A percentile compares a stretch with the other conserved stretches of the same genome.
Conservation (phyloP, 768 basidiomycete genomes). For the Tylopilus vinaceipallidus region DNA sequence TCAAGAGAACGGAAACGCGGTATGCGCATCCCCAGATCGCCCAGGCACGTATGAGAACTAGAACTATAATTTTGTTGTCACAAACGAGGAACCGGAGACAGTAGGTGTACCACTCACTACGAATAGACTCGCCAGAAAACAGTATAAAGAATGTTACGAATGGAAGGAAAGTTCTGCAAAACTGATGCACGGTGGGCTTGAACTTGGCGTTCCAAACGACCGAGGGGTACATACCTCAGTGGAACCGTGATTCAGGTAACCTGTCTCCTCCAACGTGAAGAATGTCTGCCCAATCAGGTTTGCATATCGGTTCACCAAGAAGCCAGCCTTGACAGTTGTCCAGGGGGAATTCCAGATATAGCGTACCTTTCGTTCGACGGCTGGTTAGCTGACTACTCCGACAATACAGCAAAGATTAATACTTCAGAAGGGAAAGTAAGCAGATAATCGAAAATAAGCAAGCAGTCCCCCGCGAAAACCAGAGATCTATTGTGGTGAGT, state of each 20-base stretch:
- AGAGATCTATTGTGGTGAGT: not conserved
- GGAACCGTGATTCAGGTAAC: not conserved
- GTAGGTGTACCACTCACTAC: not conserved
- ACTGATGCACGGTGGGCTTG: not conserved
- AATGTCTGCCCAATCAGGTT: constrained; percentile 15
- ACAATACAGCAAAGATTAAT: not conserved
- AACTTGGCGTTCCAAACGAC: not conserved
- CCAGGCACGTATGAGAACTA: constrained; percentile 21
- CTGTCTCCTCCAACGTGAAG: constrained; percentile 3
- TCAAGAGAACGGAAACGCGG: not conserved
- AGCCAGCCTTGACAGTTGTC: constrained; percentile 7
- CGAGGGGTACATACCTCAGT: not conserved
- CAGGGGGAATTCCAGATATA: constrained; percentile 18
- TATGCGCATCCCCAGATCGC: constrained; percentile 18
- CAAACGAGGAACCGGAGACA: not conserved
- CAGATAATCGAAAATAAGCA: constrained; percentile 11
- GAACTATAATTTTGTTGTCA: constrained; percentile 7
- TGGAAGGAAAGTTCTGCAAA: constrained; percentile 7
- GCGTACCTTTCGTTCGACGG: not conserved
- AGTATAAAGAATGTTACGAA: constrained; percentile 8
- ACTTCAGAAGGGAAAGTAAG: constrained; percentile 13
- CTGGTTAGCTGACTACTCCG: not conserved
- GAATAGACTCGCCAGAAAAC: constrained; percentile 15
- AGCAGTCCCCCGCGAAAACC: not conserved
- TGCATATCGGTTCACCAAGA: constrained; percentile 19